Conservation (phyloP, 2,329 filamentous ascomycete species). For the Sarocladiaceae sp. region DNA sequence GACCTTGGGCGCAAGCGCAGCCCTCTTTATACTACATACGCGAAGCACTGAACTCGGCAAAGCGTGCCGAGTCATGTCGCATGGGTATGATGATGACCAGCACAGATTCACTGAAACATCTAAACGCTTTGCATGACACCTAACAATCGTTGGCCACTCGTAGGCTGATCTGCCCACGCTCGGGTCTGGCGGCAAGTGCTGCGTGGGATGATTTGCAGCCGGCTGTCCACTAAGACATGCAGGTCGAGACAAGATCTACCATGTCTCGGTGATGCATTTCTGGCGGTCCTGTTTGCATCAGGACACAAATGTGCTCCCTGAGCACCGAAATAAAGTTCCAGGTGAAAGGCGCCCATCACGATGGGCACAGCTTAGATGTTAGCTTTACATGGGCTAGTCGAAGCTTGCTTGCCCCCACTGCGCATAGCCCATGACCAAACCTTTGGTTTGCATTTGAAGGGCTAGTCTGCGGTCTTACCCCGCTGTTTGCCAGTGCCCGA, state of each 20-base stretch:
- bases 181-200: conserved; percentile 4
- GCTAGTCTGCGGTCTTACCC: conserved; percentile 1
- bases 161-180: not conserved
- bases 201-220: not conserved
- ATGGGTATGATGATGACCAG: not conserved
- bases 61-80: not conserved
- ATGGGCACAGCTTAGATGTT: not conserved
- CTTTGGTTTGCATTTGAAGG: not conserved
- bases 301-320: too few relatives aligned
- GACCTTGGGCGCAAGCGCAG: not conserved
- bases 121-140: not conserved
- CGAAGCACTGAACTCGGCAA: not conserved
- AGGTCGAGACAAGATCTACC: not conserved
- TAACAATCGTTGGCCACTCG: not conserved
- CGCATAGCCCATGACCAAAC: not conserved
- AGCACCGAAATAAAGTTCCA: too few relatives aligned
- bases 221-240: not conserved
- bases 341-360: too few relatives aligned
- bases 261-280: too few relatives aligned
- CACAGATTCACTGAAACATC: not conserved
- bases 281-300: too few relatives aligned
- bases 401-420: conserved; percentile 5
- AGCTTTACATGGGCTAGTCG: not conserved
- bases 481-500: conserved; percentile 7
- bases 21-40: conserved; percentile 5